Evolutionary conservation across 352 stramenopile species (phyloP).

Genomic region (Phytophthora hybrid): DNA sequence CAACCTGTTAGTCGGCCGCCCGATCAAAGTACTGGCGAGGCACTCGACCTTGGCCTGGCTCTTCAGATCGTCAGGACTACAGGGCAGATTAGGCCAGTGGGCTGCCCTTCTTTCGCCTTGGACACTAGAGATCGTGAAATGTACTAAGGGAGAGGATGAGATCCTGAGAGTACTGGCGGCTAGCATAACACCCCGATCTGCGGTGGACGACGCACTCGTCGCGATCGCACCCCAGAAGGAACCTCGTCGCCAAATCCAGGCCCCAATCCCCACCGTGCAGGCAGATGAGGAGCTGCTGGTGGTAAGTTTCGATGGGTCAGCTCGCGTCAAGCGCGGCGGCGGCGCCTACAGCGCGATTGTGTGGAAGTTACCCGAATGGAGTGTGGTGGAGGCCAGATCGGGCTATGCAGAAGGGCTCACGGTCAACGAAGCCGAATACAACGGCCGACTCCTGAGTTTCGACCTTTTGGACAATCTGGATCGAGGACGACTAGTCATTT

Average conservation of each 20-base stretch:
- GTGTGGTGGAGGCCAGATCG: neutral
- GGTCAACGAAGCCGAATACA: constrained; percentile 4
- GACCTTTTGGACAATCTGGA: neutral
- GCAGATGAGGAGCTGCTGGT: neutral
- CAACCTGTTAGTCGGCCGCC: neutral
- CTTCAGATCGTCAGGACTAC: neutral
- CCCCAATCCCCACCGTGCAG: neutral
- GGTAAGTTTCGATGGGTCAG: constrained; percentile 4
- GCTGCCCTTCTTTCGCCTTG: neutral
- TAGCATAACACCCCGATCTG: neutral
- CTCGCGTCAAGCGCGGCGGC: neutral
- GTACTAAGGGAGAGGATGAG: neutral
- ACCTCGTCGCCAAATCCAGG: neutral
- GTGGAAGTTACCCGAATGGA: constrained; percentile 1
- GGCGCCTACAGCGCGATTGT: constrained; percentile 5
- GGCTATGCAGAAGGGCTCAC: neutral
- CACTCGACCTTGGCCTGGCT: constrained; percentile 11
- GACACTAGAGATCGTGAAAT: neutral
- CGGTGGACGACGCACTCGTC: neutral
- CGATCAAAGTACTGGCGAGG: constrained; percentile 1
- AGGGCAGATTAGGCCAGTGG: constrained; percentile 5
- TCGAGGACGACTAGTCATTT: neutral
- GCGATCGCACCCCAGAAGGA: neutral
- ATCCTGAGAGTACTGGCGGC: neutral
- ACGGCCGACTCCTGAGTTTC: neutral